Evolutionary conservation across 2,329 filamentous ascomycete genomes (phyloP).

Genomic region (Dactylellina parvicollis): DNA sequence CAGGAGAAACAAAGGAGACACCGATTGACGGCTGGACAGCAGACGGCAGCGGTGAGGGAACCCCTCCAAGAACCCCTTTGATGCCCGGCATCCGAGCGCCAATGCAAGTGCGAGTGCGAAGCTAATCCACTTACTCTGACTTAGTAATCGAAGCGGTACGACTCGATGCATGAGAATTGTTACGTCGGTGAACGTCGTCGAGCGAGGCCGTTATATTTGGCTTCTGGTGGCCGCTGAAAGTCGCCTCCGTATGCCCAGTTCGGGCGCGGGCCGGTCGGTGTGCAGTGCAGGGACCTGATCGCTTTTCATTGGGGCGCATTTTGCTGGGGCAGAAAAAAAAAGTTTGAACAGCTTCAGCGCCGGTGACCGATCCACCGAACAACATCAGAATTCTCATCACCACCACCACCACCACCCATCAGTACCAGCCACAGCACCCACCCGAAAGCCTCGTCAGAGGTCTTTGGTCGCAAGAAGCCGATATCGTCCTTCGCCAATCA

Average conservation of each 20-base stretch:
- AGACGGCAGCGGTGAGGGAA: background rate
- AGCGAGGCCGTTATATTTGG: background rate
- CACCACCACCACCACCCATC: slow-evolving; percentile 10
- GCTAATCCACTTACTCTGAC: slow-evolving; percentile 48
- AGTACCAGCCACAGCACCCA: slow-evolving; percentile 24
- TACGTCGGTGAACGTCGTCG: background rate
- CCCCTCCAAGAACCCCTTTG: slow-evolving; percentile 10
- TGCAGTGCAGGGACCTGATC: background rate
- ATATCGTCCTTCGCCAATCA: slow-evolving; percentile 15
- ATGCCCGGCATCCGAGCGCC: background rate
- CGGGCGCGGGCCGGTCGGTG: slow-evolving; percentile 19
- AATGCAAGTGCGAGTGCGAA: background rate
- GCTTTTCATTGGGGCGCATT: slow-evolving; percentile 20
- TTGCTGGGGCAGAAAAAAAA: slow-evolving; percentile 28
- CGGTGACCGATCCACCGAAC: slow-evolving; percentile 50
- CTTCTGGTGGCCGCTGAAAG: slow-evolving; percentile 4
- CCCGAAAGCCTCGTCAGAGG: background rate
- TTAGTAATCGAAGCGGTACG: slow-evolving; percentile 45
- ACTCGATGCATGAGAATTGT: slow-evolving; percentile 32
- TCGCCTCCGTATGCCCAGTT: slow-evolving; percentile 18
- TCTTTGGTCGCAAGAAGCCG: background rate
- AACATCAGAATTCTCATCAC: slow-evolving; percentile 28
- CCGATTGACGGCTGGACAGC: background rate
- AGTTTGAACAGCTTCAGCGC: slow-evolving; percentile 37
- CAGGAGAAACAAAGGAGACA: background rate